Conservation (phyloP, 495 filamentous ascomycete species). For the Lasiosphaeria miniovina region DNA sequence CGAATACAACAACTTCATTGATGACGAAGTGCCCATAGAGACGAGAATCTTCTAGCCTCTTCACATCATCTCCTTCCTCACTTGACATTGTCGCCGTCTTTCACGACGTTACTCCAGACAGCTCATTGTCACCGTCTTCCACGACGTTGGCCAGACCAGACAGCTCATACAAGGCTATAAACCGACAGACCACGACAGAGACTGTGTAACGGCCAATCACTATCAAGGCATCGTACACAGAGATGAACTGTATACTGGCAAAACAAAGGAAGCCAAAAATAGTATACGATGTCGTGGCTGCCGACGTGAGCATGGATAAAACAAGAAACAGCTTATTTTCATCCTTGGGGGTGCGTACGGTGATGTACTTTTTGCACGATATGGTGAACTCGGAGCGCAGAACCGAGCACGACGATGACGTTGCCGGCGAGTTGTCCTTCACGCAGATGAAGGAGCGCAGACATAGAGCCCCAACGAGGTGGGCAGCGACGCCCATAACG, state of each 20-base stretch:
- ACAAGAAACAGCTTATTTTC: conserved; percentile 16
- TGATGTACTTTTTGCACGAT: conserved; percentile 10
- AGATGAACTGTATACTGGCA: conserved; percentile 27
- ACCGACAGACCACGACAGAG: conserved; percentile 21
- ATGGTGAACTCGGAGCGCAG: conserved; percentile 8
- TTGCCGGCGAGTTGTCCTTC: neutral
- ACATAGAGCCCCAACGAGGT: conserved; percentile 13
- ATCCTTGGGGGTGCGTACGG: conserved; percentile 6
- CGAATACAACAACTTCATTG: too few species aligned
- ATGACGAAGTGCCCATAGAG: too few species aligned
- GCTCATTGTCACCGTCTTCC: neutral
- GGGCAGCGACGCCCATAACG: conserved; percentile 14
- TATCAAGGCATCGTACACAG: conserved; percentile 16
- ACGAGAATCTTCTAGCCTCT: too few species aligned
- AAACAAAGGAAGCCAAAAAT: conserved; percentile 26
- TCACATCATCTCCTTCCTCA: too few species aligned
- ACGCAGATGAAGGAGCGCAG: conserved; percentile 3
- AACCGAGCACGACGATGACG: neutral
- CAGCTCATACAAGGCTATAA: conserved; percentile 22
- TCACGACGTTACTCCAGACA: too few species aligned
- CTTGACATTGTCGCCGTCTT: too few species aligned
- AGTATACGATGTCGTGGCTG: conserved; percentile 16
- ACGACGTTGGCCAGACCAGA: neutral
- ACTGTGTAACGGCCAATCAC: conserved; percentile 20
- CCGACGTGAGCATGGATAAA: conserved; percentile 18